Base-by-base conservation (phyloP, 768 basidiomycete genomes). In the Termitomyces titanicus region DNA sequence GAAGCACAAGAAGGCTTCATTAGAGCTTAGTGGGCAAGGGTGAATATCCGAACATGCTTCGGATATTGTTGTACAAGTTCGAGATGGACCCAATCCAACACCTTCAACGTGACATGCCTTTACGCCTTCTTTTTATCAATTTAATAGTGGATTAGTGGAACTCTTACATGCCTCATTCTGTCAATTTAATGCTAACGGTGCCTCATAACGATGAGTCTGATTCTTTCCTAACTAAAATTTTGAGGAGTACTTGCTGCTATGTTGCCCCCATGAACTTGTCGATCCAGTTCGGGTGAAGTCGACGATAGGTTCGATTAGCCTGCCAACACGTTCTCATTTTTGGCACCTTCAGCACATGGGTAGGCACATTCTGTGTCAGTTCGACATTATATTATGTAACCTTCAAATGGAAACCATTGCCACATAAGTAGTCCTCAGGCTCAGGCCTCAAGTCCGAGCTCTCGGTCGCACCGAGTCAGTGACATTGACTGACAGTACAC, bases 1-100 rank as follows among this genome's bases (percentile, higher is more conserved):
- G 89, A 92, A 65, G 72, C 78, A 11, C 88, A 90, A 59, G 73
- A 84, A 0, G 71, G 74, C 29, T 90, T 89, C 68, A 72, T 88
- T 39, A 66, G 24, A 49, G 24, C 24, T 6, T 49, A n/a, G n/a
- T n/a, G n/a, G n/a, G n/a, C n/a, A n/a, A 61, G 57, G 69, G 70
- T 68, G 42, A 59, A 43, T 62, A 44, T n/a, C n/a, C n/a, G n/a
- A n/a, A n/a, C n/a, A n/a, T n/a, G 17, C 33, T 24, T 42, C 40
- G 53, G 57, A 54, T 3, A 17, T 55, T 17, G 43, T 31, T 9
- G 43, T 46, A 18, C 7, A 35, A 34, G 24, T 29, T 31, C 38
- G 45, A 35, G 53, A 42, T 24, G 44, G 49, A 25, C 2, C 38
- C 29, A 35, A 27, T 13, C 13, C 38, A 9, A 33, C 35, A 37